Evolutionary conservation across 805 yeast species (phyloP), one percentile per base, ranked within the genome.

Genomic region (Ogataea polymorpha): DNA sequence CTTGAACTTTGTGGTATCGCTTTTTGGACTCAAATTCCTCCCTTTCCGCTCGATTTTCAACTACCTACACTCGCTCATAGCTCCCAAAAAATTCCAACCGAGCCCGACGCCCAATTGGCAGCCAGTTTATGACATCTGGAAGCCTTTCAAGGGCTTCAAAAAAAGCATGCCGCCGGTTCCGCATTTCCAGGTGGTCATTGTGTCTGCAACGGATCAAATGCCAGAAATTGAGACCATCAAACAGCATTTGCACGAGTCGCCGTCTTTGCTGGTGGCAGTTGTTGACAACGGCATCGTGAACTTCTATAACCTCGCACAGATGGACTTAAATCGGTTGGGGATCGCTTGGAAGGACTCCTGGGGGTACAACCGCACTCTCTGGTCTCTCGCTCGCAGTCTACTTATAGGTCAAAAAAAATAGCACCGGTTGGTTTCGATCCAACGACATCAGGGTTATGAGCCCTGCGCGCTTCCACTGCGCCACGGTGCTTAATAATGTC

Each of bases 401-500:
- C 20, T 10, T 13, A 14, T 23, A 37, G 41, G 32, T 51, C 55
- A 61, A 72, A 68, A 65, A 64, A 55, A 54, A 28, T 83, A 84
- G 93, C 93, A 87, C 84, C 84, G 87, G 87, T 77, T 70, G 86
- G 93, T 85, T 83, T 85, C 93, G 93, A 85, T 85, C 95, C 89
- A 71, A 78, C 89, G 95, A 83, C 91, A 82, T 85, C 91, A 84
- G 93, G 91, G 95, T 85, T 85, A 85, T 85, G 95, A 85, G 95
- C 95, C 93, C 93, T 82, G 91, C 91, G 91, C 93, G 93, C 91
- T 85, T 84, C 95, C 93, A 82, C 93, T 85, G 91, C 93, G 91
- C 91, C 91, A 85, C 89, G 84, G 84, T 89, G 93, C 93, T 84
- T 3, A 21, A 18, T 23, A 14, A 8, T 16, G 2, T 23, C 4